Conservation (phyloP, 2,329 filamentous ascomycete species). For the Diaporthe longicolla region DNA sequence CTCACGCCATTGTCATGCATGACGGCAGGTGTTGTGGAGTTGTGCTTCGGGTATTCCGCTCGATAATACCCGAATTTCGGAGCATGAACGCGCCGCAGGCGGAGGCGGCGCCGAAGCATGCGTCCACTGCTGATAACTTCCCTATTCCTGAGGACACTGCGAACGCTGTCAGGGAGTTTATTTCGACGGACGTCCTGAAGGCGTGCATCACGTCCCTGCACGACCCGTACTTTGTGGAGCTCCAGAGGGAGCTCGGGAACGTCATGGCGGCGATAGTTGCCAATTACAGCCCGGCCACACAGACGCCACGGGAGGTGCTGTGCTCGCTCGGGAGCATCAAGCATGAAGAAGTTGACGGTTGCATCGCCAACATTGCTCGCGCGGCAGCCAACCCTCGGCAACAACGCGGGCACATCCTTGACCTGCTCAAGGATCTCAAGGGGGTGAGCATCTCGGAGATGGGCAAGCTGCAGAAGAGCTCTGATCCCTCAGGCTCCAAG, state of each 20-base stretch:
- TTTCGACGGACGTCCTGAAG: constrained; percentile 89
- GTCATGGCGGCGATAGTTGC: constrained; percentile 89
- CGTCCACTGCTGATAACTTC: constrained; percentile 52
- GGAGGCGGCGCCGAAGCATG: constrained; percentile 46
- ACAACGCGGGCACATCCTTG: constrained; percentile 85
- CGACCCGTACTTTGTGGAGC: constrained; percentile 96
- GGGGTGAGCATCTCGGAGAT: constrained; percentile 95
- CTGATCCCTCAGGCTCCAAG: constrained; percentile 38
- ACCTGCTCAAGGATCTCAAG: constrained; percentile 87
- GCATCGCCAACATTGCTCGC: constrained; percentile 72
- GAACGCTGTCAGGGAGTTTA: constrained; percentile 86
- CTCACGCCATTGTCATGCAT: constrained; percentile 88
- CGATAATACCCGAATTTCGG: constrained; percentile 83
- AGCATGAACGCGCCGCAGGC: constrained; percentile 44
- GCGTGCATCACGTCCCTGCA: constrained; percentile 92
- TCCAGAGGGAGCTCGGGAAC: constrained; percentile 91
- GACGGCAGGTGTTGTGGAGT: constrained; percentile 91
- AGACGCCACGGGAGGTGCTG: constrained; percentile 82
- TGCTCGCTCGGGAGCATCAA: constrained; percentile 84
- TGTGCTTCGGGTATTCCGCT: constrained; percentile 88
- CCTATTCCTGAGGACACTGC: constrained; percentile 68
- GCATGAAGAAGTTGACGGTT: constrained; percentile 74
- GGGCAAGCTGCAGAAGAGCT: constrained; percentile 80
- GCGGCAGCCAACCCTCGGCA: constrained; percentile 76
- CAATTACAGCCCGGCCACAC: constrained; percentile 78